Evolutionary conservation across 371 early-diverging fungal species (phyloP).

Genomic region (Lichtheimia corymbifera): DNA sequence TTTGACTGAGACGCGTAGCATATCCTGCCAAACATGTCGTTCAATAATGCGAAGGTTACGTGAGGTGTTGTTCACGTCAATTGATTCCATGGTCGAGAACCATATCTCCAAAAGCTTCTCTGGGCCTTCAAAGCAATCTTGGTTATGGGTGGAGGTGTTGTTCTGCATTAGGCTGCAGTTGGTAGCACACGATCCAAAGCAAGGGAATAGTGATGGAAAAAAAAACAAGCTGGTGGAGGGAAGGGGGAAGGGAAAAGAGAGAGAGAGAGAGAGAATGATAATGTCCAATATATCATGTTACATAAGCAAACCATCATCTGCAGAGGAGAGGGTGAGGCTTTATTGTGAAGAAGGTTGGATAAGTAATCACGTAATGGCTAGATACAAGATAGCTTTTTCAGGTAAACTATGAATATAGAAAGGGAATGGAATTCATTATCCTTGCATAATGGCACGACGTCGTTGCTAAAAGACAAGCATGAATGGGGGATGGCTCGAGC

Average conservation of each 20-base stretch:
- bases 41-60: constrained; percentile 72
- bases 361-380: too few relatives aligned
- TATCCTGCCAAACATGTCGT: constrained; percentile 77
- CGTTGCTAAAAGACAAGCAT: too few relatives aligned
- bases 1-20: constrained; percentile 88
- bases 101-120: constrained; percentile 94
- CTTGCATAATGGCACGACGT: too few relatives aligned
- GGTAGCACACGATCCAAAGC: constrained; percentile 9
- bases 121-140: constrained; percentile 84
- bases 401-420: too few relatives aligned
- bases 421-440: too few relatives aligned
- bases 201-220: not conserved
- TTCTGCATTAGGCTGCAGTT: constrained; percentile 8
- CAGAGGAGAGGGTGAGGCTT: too few relatives aligned
- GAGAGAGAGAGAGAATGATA: not conserved
- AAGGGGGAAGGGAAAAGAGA: not conserved
- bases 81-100: constrained; percentile 29
- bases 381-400: too few relatives aligned
- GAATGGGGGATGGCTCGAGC: too few relatives aligned
- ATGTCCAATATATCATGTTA: too few relatives aligned
- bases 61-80: not conserved
- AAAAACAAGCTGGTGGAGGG: not conserved
- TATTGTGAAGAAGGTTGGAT: too few relatives aligned
- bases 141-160: constrained; percentile 44
- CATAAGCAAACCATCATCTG: too few relatives aligned